Base-by-base conservation (phyloP, 345 rosid species). In the Erysimum cheiranthoides region DNA sequence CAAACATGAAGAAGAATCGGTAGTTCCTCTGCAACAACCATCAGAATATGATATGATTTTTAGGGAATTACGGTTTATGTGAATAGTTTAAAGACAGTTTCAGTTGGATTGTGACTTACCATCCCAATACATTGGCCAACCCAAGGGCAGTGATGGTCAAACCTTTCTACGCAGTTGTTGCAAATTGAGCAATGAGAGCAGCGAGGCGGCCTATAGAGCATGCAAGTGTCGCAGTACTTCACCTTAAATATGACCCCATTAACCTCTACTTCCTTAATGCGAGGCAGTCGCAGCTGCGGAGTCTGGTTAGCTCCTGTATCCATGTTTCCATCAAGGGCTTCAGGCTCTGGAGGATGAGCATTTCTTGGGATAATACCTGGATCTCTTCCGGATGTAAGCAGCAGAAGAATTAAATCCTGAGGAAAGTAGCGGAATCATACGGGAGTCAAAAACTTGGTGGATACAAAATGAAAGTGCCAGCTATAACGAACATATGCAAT, bases 91-190 rank as follows among this genome's bases (percentile, higher is more conserved):
- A 32, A n/a, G 61, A 71, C 18, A 6, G 16, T 30, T 59, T 50
- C 12, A 34, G 65, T 32, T 42, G 66, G 56, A 76, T 10, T 52
- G 58, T 47, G 62, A 78, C 85, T 79, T 85, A 95, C 99, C 92
- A 85, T 73, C 34, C 99, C 99, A 56, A 95, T 90, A 81, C 99
- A 95, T 77, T 95, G 99, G 78, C 99, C 98, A 68, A 95, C 99
- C 99, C 99, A 95, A 71, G 99, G 99, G 77, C 99, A 95, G 81
- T 95, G 99, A 76, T 95, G 99, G 78, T 95, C 99, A 79, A 95
- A 95, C 75, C 90, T 85, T 79, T 90, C 92, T 5, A 92, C 99
- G 57, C 99, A 95, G 83, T 95, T 95, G 74, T 95, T 95, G 86
- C 99, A 95, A 77, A 95, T 95, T 31, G 99, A 95, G 80, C 99